Evolutionary conservation across 345 rosid species (phyloP).

Genomic region (Streptanthus diversifolius): DNA sequence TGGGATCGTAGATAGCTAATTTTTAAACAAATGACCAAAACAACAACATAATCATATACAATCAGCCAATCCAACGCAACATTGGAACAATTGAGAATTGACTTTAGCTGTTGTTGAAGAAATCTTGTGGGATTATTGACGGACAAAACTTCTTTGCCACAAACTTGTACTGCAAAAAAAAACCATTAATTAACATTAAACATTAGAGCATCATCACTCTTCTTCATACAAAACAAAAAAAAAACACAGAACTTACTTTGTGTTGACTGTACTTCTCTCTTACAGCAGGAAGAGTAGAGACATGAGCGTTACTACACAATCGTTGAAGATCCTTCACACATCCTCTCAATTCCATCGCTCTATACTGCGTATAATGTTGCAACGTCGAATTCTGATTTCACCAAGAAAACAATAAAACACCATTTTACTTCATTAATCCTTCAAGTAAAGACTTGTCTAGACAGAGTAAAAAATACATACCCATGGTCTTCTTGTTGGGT

Average conservation of each 20-base stretch:
- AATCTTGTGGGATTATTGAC: constrained; percentile 62
- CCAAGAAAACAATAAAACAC: neutral
- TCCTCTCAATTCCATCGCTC: constrained; percentile 53
- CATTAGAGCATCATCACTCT: neutral
- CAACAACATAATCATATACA: constrained; percentile 18
- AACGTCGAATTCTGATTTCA: constrained; percentile 63
- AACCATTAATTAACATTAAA: neutral
- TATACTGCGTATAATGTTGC: constrained; percentile 77
- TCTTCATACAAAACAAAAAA: neutral
- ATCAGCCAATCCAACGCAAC: constrained; percentile 25
- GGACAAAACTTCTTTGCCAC: constrained; percentile 88
- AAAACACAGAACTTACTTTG: constrained; percentile 54
- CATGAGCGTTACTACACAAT: constrained; percentile 49
- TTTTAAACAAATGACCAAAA: neutral
- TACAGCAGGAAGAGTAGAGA: constrained; percentile 71
- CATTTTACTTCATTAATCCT: neutral
- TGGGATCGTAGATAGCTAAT: neutral
- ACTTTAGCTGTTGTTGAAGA: constrained; percentile 41
- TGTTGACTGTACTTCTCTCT: constrained; percentile 90
- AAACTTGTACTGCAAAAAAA: constrained; percentile 31
- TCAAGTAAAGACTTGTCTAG: neutral
- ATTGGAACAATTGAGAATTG: constrained; percentile 10
- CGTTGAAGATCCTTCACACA: constrained; percentile 80
- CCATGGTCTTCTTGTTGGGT: constrained; percentile 86
- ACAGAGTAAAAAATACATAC: constrained; percentile 38